Evolutionary conservation across 2,329 filamentous ascomycete species (phyloP), one percentile per base, ranked within the genome.

Genomic region (Xylariaceae sp.): DNA sequence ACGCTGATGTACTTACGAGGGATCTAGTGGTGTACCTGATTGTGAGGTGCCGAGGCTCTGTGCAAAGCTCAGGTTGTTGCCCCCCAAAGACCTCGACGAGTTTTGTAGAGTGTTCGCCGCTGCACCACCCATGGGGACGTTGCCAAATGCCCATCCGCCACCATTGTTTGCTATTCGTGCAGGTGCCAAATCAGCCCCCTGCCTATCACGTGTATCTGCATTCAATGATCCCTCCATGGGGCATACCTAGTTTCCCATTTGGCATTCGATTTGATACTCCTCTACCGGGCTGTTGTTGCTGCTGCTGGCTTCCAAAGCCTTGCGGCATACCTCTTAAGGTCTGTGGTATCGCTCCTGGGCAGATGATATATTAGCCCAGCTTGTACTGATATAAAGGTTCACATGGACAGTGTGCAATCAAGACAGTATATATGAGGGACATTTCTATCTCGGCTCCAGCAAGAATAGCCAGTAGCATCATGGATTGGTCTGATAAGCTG

Each of bases 41-140:
- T 84, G 81, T 50, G 82, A 83, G 54, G 80, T 80, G 61, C 76
- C 77, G 61, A 86, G 71, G 63, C 81, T 85, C 65, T 86, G 82
- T 43, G 82, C 82, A 68, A 86, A 86, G 67, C 82, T 86, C 51
- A 82, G 71, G 66, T 78, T 82, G 66, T 78, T 82, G 59, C 80
- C 74, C 54, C 76, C 75, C 61, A 81, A 68, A 70, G 82, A 76
- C 62, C 79, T 73, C 47, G 72, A 67, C 44, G 75, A 71, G 56
- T 74, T 81, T 61, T 75, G 78, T 49, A 82, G 71, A 39, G 73
- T 54, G 47, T 39, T 72, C 61, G 74, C 75, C 59, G 71, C 75
- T 60, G 71, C 71, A 50, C 71, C 75, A 60, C 71, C 71, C 77
- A 86, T 83, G 22, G 82, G 80, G 61, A 83, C 74, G 58, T 75